phyloP scores from a whole-genome alignment of 495 filamentous ascomycete genomes.

The Hyaloscypha finlandica region DNA sequence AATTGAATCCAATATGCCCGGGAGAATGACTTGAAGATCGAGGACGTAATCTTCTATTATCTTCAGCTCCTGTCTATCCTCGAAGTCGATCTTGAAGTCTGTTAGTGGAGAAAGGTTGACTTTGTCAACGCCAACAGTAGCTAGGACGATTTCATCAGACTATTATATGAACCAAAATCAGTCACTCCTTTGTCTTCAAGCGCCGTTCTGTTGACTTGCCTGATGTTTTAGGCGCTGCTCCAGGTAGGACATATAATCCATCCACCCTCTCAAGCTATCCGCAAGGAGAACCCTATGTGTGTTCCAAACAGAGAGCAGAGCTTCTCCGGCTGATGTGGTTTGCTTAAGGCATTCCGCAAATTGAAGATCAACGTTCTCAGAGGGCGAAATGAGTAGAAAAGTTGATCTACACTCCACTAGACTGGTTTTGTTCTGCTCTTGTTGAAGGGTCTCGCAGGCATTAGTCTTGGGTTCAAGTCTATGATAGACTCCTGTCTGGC shows the following conservation, averaged over 20 bases:
- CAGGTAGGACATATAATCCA: conserved; percentile 22
- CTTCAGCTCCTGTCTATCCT: conserved; percentile 27
- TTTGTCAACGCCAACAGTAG: conserved; percentile 10
- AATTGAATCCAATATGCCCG: conserved; percentile 10
- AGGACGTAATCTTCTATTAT: conserved; percentile 22
- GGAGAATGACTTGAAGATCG: conserved; percentile 25
- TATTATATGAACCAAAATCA: background rate
- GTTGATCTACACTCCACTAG: conserved; percentile 1
- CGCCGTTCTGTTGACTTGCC: background rate
- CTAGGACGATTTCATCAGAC: conserved; percentile 18
- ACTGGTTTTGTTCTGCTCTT: background rate
- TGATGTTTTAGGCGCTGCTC: conserved; percentile 12
- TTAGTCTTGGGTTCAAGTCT: background rate
- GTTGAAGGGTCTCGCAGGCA: background rate
- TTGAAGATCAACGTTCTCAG: conserved; percentile 8
- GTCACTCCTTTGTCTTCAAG: background rate
- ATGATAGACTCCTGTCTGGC: conserved; percentile 27
- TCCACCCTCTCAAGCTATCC: conserved; percentile 21
- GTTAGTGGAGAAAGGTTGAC: conserved; percentile 24
- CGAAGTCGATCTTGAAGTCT: conserved; percentile 24
- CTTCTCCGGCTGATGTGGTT: background rate
- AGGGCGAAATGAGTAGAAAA: conserved; percentile 20
- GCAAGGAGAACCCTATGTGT: conserved; percentile 24
- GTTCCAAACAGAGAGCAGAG: conserved; percentile 8
- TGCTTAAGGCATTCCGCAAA: conserved; percentile 5